Evolutionary conservation across 1,284 basidiomycete species (phyloP).

Genomic region (Apiotrichum brassicae): DNA sequence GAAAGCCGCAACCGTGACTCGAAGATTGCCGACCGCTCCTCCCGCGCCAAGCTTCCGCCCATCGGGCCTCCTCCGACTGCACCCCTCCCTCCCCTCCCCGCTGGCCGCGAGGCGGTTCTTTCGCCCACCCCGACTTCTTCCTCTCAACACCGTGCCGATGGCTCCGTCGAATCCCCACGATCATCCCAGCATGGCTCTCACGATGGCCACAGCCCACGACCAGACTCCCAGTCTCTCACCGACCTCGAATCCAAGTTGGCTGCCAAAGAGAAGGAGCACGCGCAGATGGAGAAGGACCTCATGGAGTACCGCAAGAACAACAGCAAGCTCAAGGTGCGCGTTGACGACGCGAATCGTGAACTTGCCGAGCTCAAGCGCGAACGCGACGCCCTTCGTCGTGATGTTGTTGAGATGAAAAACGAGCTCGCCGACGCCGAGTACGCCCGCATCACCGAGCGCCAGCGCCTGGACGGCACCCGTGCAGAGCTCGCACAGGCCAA

Average conservation of each 20-base stretch:
- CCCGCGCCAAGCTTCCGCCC: slow-evolving; percentile 27
- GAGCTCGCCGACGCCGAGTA: slow-evolving; percentile 24
- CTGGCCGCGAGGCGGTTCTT: slow-evolving; percentile 18
- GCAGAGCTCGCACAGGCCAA: slow-evolving; percentile 32
- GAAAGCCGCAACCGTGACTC: slow-evolving; percentile 21
- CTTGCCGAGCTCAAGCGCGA: slow-evolving; percentile 29
- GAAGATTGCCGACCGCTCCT: slow-evolving; percentile 16
- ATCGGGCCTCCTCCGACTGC: slow-evolving; percentile 40
- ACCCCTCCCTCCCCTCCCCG: slow-evolving; percentile 37
- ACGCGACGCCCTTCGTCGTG: slow-evolving; percentile 22
- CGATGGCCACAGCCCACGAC: slow-evolving; percentile 11
- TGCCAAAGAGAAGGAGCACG: slow-evolving; percentile 16
- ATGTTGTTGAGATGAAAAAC: slow-evolving; percentile 23
- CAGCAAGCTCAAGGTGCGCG: slow-evolving; percentile 37
- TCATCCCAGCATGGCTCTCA: slow-evolving; percentile 12
- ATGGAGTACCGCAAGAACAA: slow-evolving; percentile 25
- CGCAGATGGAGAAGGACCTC: slow-evolving; percentile 20
- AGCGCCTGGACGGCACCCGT: slow-evolving; percentile 31
- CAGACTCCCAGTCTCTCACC: slow-evolving; percentile 9
- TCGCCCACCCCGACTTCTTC: slow-evolving; percentile 16
- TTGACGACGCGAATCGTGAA: slow-evolving; percentile 23
- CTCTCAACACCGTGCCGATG: slow-evolving; percentile 11
- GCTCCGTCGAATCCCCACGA: slow-evolving; percentile 12
- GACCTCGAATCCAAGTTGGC: slow-evolving; percentile 13
- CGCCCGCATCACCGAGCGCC: slow-evolving; percentile 34